Evolutionary conservation across 1,284 basidiomycete species (phyloP).

Genomic region (Apiotrichum mycotoxinovorans): DNA sequence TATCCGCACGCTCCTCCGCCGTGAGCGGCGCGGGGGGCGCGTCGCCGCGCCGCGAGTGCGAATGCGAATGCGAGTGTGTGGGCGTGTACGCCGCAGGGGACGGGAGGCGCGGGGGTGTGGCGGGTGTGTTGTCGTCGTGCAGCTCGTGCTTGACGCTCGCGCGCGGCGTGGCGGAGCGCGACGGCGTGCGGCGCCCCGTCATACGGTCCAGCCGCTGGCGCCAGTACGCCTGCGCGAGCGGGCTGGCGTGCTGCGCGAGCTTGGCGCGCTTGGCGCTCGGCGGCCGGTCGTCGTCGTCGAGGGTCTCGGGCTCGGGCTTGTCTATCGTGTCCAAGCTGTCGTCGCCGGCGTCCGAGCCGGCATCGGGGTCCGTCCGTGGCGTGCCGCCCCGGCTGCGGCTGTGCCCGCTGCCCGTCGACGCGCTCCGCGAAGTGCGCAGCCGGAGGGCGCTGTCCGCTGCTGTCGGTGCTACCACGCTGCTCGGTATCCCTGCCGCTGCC

Average conservation of each 20-base stretch:
- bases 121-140: neutral
- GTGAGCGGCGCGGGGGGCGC: constrained; percentile 12
- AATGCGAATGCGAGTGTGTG: neutral
- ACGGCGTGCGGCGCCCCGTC: neutral
- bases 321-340: too few species aligned
- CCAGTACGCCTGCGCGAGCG: constrained; percentile 17
- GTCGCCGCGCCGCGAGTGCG: constrained; percentile 3
- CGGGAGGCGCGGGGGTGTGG: neutral
- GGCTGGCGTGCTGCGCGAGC: constrained; percentile 3
- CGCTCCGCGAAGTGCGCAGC: too few species aligned
- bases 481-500: too few species aligned
- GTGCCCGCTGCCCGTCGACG: too few species aligned
- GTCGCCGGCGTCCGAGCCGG: too few species aligned
- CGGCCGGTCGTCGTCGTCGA: neutral
- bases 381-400: too few species aligned
- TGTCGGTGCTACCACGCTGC: too few species aligned
- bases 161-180: constrained; percentile 2
- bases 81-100: neutral
- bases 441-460: too few species aligned
- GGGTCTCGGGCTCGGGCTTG: too few species aligned
- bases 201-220: constrained; percentile 12
- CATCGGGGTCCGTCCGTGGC: too few species aligned
- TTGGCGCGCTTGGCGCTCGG: constrained; percentile 5
- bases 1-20: constrained; percentile 3
- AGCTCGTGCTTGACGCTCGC: constrained; percentile 8